These are phyloP conservation scores for Aspergillus proliferans DNA, from an alignment of 2,329 filamentous ascomycete species.

Conservation along the genomic window DNA sequence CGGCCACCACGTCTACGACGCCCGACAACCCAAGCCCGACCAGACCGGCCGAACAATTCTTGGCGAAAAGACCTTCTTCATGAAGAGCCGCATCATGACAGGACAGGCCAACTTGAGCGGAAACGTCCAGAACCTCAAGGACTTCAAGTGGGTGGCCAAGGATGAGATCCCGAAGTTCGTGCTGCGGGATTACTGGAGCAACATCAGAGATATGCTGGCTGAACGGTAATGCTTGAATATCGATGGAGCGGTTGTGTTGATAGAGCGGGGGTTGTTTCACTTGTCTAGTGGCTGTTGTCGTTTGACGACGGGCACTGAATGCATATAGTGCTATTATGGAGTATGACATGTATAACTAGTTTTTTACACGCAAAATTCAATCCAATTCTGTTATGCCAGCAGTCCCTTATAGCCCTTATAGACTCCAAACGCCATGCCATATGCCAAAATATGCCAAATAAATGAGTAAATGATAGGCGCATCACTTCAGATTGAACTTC, in stretches of 20 bases:
- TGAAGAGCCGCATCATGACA: conserved; percentile 94
- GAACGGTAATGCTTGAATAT: conserved; percentile 53
- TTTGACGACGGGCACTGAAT: conserved; percentile 12
- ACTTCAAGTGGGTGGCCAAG: conserved; percentile 89
- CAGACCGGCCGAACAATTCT: conserved; percentile 36
- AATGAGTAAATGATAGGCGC: neutral
- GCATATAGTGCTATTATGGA: conserved; percentile 28
- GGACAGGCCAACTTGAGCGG: conserved; percentile 77
- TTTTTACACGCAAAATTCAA: conserved; percentile 8
- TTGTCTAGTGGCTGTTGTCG: neutral
- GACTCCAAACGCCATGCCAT: conserved; percentile 11
- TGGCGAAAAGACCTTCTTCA: conserved; percentile 86
- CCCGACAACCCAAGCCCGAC: conserved; percentile 44
- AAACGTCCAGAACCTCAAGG: conserved; percentile 66
- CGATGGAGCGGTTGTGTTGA: conserved; percentile 7
- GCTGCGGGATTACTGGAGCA: conserved; percentile 61
- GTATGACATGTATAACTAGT: conserved; percentile 36
- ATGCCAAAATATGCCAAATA: neutral
- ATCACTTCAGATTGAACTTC: conserved; percentile 58
- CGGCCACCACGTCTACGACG: conserved; percentile 64
- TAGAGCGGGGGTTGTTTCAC: conserved; percentile 3
- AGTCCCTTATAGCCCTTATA: neutral
- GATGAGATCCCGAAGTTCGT: conserved; percentile 73
- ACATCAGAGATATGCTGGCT: conserved; percentile 75
- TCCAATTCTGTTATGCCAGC: neutral